A percentile compares a stretch with the other conserved stretches of the same genome.
These are phyloP conservation scores for Mercurialis annua DNA, from an alignment of 345 rosid genomes.

Conservation along the genomic window DNA sequence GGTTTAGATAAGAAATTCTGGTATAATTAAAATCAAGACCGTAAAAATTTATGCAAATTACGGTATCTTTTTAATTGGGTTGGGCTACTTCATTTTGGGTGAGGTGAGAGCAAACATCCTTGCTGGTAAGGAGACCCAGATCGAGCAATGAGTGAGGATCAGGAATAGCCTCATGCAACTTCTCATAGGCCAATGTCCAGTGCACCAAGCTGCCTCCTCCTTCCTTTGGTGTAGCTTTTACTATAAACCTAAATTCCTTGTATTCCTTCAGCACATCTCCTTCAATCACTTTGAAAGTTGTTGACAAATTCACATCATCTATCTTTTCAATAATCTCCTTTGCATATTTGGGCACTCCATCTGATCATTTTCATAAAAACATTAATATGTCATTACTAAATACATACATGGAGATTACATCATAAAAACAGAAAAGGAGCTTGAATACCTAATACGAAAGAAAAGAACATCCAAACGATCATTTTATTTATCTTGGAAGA, in stretches of 20 bases:
- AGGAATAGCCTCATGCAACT: neutral
- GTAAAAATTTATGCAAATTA: no score
- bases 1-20: no score
- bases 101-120: slow-evolving; percentile 23
- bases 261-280: slow-evolving; percentile 40
- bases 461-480: no score
- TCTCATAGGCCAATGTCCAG: slow-evolving; percentile 7
- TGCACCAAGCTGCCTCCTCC: slow-evolving; percentile 4
- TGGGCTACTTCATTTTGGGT: neutral
- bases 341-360: slow-evolving; percentile 10
- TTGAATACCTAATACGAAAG: no score
- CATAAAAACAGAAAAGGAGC: no score
- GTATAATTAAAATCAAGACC: no score
- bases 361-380: no score
- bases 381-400: no score
- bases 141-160: slow-evolving; percentile 21
- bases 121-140: neutral
- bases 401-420: no score
- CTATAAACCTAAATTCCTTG: slow-evolving; percentile 13
- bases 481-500: no score
- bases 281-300: slow-evolving; percentile 33
- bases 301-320: slow-evolving; percentile 29
- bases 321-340: slow-evolving; percentile 38
- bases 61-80: no score
- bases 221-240: slow-evolving; percentile 30